Evolutionary conservation across 2,329 filamentous ascomycete genomes (phyloP).

Genomic region (Diplodia seriata): DNA sequence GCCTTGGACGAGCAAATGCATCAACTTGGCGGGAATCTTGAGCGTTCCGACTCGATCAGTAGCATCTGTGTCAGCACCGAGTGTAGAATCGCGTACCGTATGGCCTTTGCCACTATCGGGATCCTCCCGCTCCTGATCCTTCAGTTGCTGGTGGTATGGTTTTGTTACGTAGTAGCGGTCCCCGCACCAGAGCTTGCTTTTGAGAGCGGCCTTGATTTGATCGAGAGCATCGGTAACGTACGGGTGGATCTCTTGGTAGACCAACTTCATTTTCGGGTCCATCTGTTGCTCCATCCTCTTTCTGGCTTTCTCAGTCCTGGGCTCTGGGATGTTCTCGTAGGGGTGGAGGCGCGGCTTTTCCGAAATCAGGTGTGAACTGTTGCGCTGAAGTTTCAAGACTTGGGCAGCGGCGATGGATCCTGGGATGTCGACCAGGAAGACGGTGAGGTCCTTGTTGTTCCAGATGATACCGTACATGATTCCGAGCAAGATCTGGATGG

Average conservation of each 20-base stretch:
- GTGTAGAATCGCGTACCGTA: neutral
- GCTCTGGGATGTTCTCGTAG: conserved; percentile 41
- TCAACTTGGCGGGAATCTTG: neutral
- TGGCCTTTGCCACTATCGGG: neutral
- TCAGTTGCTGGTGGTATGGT: neutral
- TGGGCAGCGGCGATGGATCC: conserved; percentile 73
- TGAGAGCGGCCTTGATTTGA: neutral
- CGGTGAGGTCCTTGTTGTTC: conserved; percentile 56
- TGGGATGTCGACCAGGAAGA: conserved; percentile 73
- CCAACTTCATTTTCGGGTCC: neutral
- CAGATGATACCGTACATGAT: conserved; percentile 56
- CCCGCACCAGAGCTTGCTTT: conserved; percentile 38
- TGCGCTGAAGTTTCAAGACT: conserved; percentile 51
- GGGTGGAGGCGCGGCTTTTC: conserved; percentile 54
- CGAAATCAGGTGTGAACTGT: conserved; percentile 56
- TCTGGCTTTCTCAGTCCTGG: neutral
- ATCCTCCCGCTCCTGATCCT: conserved; percentile 35
- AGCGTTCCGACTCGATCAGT: neutral
- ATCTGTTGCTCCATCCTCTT: neutral
- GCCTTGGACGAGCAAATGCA: neutral
- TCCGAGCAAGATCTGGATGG: neutral
- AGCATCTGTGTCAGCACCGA: neutral
- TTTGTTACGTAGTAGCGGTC: conserved; percentile 27
- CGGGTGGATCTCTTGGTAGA: neutral
- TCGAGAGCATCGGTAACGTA: neutral